Base-by-base conservation (phyloP, 2,329 filamentous ascomycete genomes). In the Cytospora chrysosperma region DNA sequence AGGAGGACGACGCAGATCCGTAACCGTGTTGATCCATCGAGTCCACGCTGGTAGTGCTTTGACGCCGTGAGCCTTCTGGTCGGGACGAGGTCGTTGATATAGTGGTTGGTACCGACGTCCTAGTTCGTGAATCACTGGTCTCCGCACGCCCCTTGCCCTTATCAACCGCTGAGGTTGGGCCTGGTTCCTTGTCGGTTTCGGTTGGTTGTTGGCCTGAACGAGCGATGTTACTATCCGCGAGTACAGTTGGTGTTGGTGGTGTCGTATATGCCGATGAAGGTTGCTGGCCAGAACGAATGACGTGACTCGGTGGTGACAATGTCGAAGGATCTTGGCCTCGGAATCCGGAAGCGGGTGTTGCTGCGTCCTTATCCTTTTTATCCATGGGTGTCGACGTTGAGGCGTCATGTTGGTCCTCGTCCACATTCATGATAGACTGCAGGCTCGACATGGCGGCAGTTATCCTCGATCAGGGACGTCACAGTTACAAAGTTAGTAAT, bases 391-490 rank as follows among this genome's bases (percentile, higher is more conserved):
- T 69, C 63, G 63, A 63, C 57, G 64, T 65, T 61, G 63, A 64
- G 63, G 77, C 71, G 68, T 78, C 75, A 65, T 72, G 72, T 67
- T 78, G 75, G 69, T 82, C 81, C 69, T 83, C 81, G 70, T 82
- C 79, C 70, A 78, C 75, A 72, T 85, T 83, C 79, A 85, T 84
- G 72, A 85, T 85, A 70, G 82, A 82, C 70, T 78, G 79, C 68
- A 85, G 78, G 71, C 80, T 83, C 68, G 81, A 78, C 82, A 85
- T 85, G 75, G 73, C 74, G 73, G 73, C 68, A 70, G 70, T 65
- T 69, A 70, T 73, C 70, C 67, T 74, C 77, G 74, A 73, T 78
- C 75, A 71, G 75, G 76, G 76, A 77, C 75, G 74, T 71, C 71
- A 72, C 68, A 69, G 69, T 71, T 67, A 74, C 77, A 77, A 78